Conservation (phyloP, 768 basidiomycete species). For the Mrakia blollopis region DNA sequence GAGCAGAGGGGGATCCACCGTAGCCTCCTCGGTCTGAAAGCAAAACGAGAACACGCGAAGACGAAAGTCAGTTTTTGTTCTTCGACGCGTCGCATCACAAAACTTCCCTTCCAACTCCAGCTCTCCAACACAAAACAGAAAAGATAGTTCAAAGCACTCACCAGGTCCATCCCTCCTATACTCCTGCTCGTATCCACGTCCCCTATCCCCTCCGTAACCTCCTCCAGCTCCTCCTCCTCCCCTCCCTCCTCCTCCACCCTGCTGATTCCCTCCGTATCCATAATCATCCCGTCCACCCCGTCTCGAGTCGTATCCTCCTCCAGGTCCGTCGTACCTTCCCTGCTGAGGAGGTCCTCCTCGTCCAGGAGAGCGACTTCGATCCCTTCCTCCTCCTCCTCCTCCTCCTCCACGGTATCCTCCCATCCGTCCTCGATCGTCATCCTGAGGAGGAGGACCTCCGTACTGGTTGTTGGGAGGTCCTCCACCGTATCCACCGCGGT, state of each 20-base stretch:
- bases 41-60: background rate
- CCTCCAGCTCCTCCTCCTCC: background rate
- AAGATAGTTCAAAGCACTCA: background rate
- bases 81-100: too few species aligned
- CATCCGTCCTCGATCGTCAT: slow-evolving; percentile 39
- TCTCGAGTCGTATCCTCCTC: slow-evolving; percentile 13
- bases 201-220: slow-evolving; percentile 17
- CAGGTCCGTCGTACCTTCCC: slow-evolving; percentile 43
- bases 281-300: slow-evolving; percentile 15
- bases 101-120: background rate
- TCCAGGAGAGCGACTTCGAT: slow-evolving; percentile 33
- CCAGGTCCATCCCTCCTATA: background rate
- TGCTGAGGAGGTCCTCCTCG: slow-evolving; percentile 37
- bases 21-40: slow-evolving; percentile 10
- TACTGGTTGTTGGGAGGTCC: slow-evolving; percentile 46
- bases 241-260: background rate
- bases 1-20: background rate
- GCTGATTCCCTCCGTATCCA: background rate
- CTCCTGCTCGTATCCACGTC: background rate
- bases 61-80: background rate
- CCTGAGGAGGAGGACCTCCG: slow-evolving; percentile 37
- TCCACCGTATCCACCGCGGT: slow-evolving; percentile 46
- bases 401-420: slow-evolving; percentile 16
- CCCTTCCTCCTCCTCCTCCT: slow-evolving; percentile 35
- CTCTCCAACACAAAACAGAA: background rate